Base-by-base conservation (phyloP, 2,329 filamentous ascomycete genomes). In the Aspergillus sp. region DNA sequence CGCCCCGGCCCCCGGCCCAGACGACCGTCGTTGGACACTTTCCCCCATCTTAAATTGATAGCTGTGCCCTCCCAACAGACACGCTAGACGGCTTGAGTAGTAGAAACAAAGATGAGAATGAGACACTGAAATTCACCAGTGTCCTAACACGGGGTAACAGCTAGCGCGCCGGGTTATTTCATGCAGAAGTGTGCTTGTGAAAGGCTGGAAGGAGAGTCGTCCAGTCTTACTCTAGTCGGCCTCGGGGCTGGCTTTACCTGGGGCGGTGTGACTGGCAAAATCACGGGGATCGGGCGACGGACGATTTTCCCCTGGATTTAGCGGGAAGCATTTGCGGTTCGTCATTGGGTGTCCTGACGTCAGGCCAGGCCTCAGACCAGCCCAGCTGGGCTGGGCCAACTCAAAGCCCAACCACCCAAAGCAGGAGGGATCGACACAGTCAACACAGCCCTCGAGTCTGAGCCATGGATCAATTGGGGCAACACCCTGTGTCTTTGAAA, bases 21-120 rank as follows among this genome's bases (percentile, higher is more conserved):
- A 70, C 31, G 70, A 64, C 64, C 65, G 67, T 49, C 65, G 68
- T 64, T 70, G 68, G 54, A 67, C 58, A 56, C 63, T 69, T 60
- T 72, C 72, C 59, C 67, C 68, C 73, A 76, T 75, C 17, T 48
- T 65, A 57, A 59, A 17, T 48, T 65, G 58, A 59, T 47, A 37
- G n/a, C 45, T 57, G 27, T 56, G 47, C 53, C 17, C 53, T 62
- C 56, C 61, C 55, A 56, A 55, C 55, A 51, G 25, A 44, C 27
- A 55, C 27, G 39, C 19, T n/a, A 21, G 15, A 25, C n/a, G 17
- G 3, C 27, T 23, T 15, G 8, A 46, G 17, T 12, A 43, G 31
- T 9, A 4, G 44, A 25, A 46, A 19, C 48, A 40, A 33, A 45
- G 25, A 49, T 50, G 53, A 8, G 35, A 37, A 56, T n/a, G 52